phyloP scores from a whole-genome alignment of 139 green algal genomes.

The Volvox reticuliferus region DNA sequence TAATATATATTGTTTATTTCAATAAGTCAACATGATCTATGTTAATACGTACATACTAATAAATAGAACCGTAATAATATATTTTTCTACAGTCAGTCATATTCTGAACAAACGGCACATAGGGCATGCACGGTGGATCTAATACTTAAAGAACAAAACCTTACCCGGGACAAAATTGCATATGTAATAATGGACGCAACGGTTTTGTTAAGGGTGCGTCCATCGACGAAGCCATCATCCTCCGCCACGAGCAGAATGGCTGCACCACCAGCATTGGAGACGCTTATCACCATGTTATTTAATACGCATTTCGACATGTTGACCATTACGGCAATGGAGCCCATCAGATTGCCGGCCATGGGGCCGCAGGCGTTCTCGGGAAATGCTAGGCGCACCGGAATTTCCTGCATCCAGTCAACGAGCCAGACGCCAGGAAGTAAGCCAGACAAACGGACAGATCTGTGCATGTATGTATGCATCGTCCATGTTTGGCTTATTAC shows the following conservation, averaged over 20 bases:
- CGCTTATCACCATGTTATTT: constrained; percentile 2
- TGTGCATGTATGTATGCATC: too few relatives aligned
- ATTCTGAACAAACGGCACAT: too few relatives aligned
- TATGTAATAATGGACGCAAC: background rate
- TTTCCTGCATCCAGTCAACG: background rate
- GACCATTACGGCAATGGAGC: background rate
- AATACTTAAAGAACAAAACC: too few relatives aligned
- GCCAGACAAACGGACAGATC: too few relatives aligned
- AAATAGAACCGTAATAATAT: too few relatives aligned
- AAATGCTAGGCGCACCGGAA: background rate
- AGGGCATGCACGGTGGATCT: too few relatives aligned
- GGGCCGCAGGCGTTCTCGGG: background rate
- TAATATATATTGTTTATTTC: too few relatives aligned
- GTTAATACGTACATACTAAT: too few relatives aligned
- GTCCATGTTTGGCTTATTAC: too few relatives aligned
- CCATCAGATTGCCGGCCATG: background rate
- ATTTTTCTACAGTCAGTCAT: too few relatives aligned
- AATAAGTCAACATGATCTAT: too few relatives aligned
- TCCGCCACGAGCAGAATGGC: background rate
- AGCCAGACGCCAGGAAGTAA: too few relatives aligned
- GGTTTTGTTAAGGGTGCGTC: background rate
- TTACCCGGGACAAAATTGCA: background rate
- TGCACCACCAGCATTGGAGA: background rate
- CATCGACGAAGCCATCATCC: background rate
- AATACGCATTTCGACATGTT: background rate